Evolutionary conservation across 352 stramenopile genomes (phyloP).

Genomic region (Phytophthora tentaculata): DNA sequence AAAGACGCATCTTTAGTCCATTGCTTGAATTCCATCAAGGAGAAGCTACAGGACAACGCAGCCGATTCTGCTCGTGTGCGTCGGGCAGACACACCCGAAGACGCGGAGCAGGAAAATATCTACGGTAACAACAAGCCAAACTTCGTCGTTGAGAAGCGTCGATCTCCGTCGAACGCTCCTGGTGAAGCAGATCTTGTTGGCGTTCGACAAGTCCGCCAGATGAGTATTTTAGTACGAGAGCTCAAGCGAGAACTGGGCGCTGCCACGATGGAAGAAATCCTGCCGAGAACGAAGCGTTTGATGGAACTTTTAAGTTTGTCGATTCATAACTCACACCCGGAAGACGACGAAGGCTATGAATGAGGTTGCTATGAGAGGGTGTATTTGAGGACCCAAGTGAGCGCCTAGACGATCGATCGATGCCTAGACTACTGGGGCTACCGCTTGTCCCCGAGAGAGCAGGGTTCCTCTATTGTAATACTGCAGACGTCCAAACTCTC

Average conservation of each 20-base stretch:
- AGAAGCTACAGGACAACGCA: constrained; percentile 36
- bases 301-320: constrained; percentile 86
- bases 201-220: constrained; percentile 75
- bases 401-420: constrained; percentile 15
- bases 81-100: constrained; percentile 8
- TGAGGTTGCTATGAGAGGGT: constrained; percentile 23
- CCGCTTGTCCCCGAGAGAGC: constrained; percentile 6
- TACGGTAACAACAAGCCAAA: constrained; percentile 39
- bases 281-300: constrained; percentile 75
- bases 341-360: constrained; percentile 42
- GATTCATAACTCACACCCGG: constrained; percentile 49
- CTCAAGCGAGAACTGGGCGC: constrained; percentile 83
- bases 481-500: constrained; percentile 35
- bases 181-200: constrained; percentile 46
- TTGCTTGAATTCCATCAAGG: constrained; percentile 58
- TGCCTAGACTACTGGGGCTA: constrained; percentile 19
- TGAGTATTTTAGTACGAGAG: constrained; percentile 71
- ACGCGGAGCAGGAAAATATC: constrained; percentile 24
- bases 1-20: constrained; percentile 50
- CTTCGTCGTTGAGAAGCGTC: constrained; percentile 68
- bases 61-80: constrained; percentile 3
- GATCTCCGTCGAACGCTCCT: constrained; percentile 10
- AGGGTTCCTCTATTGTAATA: constrained; percentile 40
- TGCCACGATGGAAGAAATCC: constrained; percentile 73
- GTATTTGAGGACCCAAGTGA: constrained; percentile 12